A percentile compares a stretch with the other conserved stretches of the same genome.
Evolutionary conservation across 805 yeast species (phyloP).

Genomic region (Candida andamanensis): DNA sequence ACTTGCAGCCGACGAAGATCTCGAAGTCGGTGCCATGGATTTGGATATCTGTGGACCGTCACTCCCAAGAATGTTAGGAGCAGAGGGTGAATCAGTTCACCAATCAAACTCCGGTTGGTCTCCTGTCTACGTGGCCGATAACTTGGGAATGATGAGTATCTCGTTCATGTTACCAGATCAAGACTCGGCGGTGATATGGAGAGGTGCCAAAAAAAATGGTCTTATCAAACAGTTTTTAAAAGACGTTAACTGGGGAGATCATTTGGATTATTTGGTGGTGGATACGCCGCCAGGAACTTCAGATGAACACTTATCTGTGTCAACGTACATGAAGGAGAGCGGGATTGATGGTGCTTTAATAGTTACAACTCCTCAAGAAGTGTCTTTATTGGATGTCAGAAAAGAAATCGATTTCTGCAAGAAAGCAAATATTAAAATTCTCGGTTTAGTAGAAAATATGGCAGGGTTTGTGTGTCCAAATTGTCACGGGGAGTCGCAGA

Average conservation of each 20-base stretch:
- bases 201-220: conserved; percentile 94
- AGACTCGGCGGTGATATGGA: conserved; percentile 94
- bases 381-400: conserved; percentile 88
- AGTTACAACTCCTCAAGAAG: conserved; percentile 98
- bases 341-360: conserved; percentile 94
- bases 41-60: conserved; percentile 98
- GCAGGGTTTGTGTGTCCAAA: conserved; percentile 96
- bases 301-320: conserved; percentile 91
- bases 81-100: conserved; percentile 79
- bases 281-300: conserved; percentile 99
- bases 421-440: conserved; percentile 78
- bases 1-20: conserved; percentile 66
- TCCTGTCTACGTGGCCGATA: conserved; percentile 93
- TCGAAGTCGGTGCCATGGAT: conserved; percentile 96
- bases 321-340: conserved; percentile 78
- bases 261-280: conserved; percentile 74
- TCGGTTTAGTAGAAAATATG: conserved; percentile 97
- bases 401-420: conserved; percentile 93
- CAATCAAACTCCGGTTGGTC: conserved; percentile 92
- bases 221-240: conserved; percentile 88
- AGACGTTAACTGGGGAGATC: conserved; percentile 91
- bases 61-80: conserved; percentile 90
- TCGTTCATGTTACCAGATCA: conserved; percentile 91
- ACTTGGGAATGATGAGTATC: conserved; percentile 91
- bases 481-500: conserved; percentile 84